A percentile compares a stretch with the other conserved stretches of the same genome.
Evolutionary conservation across 2,329 filamentous ascomycete genomes (phyloP).

Genomic region (Emericellopsis cladophorae): DNA sequence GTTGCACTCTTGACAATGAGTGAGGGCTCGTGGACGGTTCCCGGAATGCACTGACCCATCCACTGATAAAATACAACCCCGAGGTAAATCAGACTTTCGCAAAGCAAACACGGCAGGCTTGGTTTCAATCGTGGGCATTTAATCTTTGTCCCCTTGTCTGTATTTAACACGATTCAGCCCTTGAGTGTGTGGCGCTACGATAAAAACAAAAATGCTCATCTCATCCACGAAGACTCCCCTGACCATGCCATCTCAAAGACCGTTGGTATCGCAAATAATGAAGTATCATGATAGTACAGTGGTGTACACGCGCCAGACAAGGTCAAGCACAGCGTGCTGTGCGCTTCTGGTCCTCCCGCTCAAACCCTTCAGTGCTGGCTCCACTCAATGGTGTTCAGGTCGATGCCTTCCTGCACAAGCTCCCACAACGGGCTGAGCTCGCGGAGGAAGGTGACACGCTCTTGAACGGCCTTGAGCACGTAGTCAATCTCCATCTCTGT

Average conservation of each 20-base stretch:
- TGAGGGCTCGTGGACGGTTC: too few relatives aligned
- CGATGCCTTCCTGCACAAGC: conserved; percentile 90
- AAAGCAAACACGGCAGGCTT: too few relatives aligned
- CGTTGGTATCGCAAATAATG: background rate
- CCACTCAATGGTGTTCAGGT: conserved; percentile 95
- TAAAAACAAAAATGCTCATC: too few relatives aligned
- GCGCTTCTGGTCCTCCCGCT: background rate
- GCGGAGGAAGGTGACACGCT: conserved; percentile 82
- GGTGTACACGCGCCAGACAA: background rate
- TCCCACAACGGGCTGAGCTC: conserved; percentile 97
- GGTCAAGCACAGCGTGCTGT: background rate
- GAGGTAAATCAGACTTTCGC: too few relatives aligned
- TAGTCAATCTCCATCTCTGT: conserved; percentile 95
- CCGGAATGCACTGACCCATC: too few relatives aligned
- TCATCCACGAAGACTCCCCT: background rate
- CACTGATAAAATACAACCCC: too few relatives aligned
- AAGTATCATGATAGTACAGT: conserved; percentile 14
- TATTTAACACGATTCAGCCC: too few relatives aligned
- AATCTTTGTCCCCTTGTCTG: too few relatives aligned
- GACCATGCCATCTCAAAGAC: background rate
- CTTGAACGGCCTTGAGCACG: conserved; percentile 83
- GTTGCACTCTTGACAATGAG: too few relatives aligned
- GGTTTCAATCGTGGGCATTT: too few relatives aligned
- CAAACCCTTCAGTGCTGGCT: conserved; percentile 68
- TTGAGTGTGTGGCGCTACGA: too few relatives aligned